Percentiles rank a stretch among this genome's conserved stretches.
Evolutionary conservation across 352 stramenopile species (phyloP).

Genomic region (Phytophthora sansomeana): DNA sequence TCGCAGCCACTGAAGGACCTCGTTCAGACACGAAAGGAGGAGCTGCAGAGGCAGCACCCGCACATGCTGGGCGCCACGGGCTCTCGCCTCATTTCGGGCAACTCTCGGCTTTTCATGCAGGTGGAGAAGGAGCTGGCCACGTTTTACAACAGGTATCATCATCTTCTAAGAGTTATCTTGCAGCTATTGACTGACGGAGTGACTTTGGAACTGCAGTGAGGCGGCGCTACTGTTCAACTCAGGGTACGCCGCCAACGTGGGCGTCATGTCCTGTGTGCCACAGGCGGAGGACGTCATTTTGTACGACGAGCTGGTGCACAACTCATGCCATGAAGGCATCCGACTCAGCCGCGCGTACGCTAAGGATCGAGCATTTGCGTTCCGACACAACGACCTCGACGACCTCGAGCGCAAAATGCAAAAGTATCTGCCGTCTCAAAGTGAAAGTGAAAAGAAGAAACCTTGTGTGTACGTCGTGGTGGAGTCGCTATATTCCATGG

Average conservation of each 20-base stretch:
- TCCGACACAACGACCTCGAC: slow-evolving; percentile 91
- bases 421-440: slow-evolving; percentile 26
- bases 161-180: not conserved
- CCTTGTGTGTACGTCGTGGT: slow-evolving; percentile 94
- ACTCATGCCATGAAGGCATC: slow-evolving; percentile 96
- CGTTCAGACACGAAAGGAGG: slow-evolving; percentile 55
- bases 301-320: slow-evolving; percentile 97
- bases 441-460: slow-evolving; percentile 16
- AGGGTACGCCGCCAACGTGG: slow-evolving; percentile 97
- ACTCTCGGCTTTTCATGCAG: slow-evolving; percentile 87
- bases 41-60: slow-evolving; percentile 33
- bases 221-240: slow-evolving; percentile 96
- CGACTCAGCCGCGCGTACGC: slow-evolving; percentile 81
- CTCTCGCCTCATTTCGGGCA: slow-evolving; percentile 95
- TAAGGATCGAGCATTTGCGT: slow-evolving; percentile 47
- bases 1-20: slow-evolving; percentile 60
- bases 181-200: slow-evolving; percentile 17
- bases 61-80: slow-evolving; percentile 77
- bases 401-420: slow-evolving; percentile 76
- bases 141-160: slow-evolving; percentile 86
- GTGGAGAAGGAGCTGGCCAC: slow-evolving; percentile 85
- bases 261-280: slow-evolving; percentile 93
- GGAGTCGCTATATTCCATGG: slow-evolving; percentile 99
- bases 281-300: slow-evolving; percentile 92
- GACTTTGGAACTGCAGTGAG: slow-evolving; percentile 52